phyloP scores from a whole-genome alignment of 164 flowering plant species.

The Vitis rupestris region DNA sequence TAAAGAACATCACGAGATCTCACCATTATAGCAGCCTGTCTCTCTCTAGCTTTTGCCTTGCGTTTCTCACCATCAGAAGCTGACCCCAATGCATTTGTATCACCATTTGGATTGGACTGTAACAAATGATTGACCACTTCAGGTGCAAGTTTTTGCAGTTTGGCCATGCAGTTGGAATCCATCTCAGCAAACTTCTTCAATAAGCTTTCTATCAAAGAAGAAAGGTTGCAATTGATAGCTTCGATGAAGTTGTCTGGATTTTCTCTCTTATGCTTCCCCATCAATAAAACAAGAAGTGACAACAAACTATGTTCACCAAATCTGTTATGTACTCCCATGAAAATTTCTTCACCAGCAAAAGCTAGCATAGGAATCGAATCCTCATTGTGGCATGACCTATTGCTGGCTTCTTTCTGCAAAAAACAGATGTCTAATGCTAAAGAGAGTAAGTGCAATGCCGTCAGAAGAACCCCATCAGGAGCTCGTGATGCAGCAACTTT shows the following conservation, averaged over 20 bases:
- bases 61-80: slow-evolving; percentile 61
- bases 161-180: slow-evolving; percentile 53
- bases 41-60: slow-evolving; percentile 80
- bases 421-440: slow-evolving; percentile 70
- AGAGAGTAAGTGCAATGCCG: slow-evolving; percentile 85
- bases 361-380: slow-evolving; percentile 52
- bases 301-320: slow-evolving; percentile 60
- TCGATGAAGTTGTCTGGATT: slow-evolving; percentile 36
- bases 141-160: slow-evolving; percentile 66
- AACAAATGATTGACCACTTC: slow-evolving; percentile 51
- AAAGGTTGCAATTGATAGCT: slow-evolving; percentile 48
- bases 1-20: slow-evolving; percentile 18
- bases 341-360: slow-evolving; percentile 62
- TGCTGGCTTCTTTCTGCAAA: slow-evolving; percentile 37
- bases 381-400: slow-evolving; percentile 18
- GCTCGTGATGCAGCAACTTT: slow-evolving; percentile 63
- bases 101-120: slow-evolving; percentile 21
- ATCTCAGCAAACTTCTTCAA: slow-evolving; percentile 75
- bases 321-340: slow-evolving; percentile 23
- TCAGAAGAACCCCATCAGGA: slow-evolving; percentile 79
- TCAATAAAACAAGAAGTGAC: slow-evolving; percentile 72
- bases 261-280: slow-evolving; percentile 64
- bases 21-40: slow-evolving; percentile 93
- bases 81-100: slow-evolving; percentile 20
- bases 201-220: slow-evolving; percentile 54